phyloP scores from a whole-genome alignment of 805 yeast species.

The Ogataea pignaliae region DNA sequence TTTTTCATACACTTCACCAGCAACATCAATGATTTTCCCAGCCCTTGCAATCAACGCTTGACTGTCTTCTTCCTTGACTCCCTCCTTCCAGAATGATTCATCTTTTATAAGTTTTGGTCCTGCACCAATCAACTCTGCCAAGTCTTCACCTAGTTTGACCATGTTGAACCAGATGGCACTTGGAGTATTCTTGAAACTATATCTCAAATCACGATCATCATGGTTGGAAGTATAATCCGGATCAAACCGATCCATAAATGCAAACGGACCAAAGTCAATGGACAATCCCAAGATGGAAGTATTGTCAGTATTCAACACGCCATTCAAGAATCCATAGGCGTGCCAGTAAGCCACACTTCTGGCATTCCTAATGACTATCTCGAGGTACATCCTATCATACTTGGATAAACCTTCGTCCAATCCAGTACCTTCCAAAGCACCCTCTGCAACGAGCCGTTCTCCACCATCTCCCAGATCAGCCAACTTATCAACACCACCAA shows the following conservation, averaged over 20 bases:
- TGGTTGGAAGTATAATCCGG: constrained; percentile 85
- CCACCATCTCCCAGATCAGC: constrained; percentile 24
- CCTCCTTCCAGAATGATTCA: constrained; percentile 35
- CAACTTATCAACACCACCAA: constrained; percentile 34
- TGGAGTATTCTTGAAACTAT: constrained; percentile 82
- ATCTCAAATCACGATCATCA: constrained; percentile 69
- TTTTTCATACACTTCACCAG: constrained; percentile 61
- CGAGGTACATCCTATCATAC: constrained; percentile 69
- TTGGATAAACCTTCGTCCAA: constrained; percentile 36
- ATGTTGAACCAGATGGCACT: constrained; percentile 91
- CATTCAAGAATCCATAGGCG: constrained; percentile 87
- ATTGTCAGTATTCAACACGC: constrained; percentile 92
- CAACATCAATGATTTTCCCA: constrained; percentile 54
- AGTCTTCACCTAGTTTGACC: constrained; percentile 74
- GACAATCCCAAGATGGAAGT: constrained; percentile 85
- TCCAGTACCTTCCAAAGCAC: constrained; percentile 21
- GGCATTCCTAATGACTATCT: constrained; percentile 72
- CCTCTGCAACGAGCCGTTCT: constrained; percentile 26
- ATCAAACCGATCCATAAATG: constrained; percentile 80
- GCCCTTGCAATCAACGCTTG: constrained; percentile 56
- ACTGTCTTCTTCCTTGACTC: constrained; percentile 46
- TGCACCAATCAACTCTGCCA: constrained; percentile 78
- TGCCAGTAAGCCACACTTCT: constrained; percentile 80
- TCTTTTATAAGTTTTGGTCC: constrained; percentile 50
- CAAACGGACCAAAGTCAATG: constrained; percentile 93